A percentile compares a stretch with the other conserved stretches of the same genome.
phyloP scores from a whole-genome alignment of 2,329 filamentous ascomycete species.

The Cryphonectria carpinicola region DNA sequence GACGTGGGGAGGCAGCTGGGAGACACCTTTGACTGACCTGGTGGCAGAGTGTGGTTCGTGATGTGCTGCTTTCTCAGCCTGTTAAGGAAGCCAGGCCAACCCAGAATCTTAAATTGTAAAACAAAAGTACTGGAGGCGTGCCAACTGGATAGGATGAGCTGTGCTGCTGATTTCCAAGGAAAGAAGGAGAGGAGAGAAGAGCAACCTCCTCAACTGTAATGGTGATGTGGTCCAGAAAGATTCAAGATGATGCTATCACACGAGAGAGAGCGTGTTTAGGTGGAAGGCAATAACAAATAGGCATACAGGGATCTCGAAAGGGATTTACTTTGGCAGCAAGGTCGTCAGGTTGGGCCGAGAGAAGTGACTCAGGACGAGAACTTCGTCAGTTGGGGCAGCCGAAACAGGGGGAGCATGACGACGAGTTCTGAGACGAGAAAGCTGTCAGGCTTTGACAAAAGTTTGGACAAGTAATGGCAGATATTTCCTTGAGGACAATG shows the following conservation, averaged over 20 bases:
- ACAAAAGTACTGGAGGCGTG: background rate
- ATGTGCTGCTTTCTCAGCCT: background rate
- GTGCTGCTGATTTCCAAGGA: background rate
- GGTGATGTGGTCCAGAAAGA: background rate
- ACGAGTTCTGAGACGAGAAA: background rate
- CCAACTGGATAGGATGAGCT: background rate
- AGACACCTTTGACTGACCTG: background rate
- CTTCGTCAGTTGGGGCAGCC: background rate
- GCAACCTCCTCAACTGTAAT: background rate
- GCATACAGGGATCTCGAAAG: background rate
- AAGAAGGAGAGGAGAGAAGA: background rate
- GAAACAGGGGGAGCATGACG: background rate
- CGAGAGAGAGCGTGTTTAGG: background rate
- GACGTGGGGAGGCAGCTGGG: background rate
- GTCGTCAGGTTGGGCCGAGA: background rate
- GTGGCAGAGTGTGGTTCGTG: background rate
- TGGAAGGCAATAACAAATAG: background rate
- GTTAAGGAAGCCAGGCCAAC: background rate
- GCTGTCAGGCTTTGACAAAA: background rate
- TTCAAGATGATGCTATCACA: background rate
- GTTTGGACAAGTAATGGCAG: background rate
- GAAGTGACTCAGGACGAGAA: background rate
- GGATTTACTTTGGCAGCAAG: background rate
- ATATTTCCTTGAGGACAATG: background rate
- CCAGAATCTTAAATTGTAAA: background rate